Evolutionary conservation across 345 rosid species (phyloP).

Genomic region (Excoecaria agallocha): DNA sequence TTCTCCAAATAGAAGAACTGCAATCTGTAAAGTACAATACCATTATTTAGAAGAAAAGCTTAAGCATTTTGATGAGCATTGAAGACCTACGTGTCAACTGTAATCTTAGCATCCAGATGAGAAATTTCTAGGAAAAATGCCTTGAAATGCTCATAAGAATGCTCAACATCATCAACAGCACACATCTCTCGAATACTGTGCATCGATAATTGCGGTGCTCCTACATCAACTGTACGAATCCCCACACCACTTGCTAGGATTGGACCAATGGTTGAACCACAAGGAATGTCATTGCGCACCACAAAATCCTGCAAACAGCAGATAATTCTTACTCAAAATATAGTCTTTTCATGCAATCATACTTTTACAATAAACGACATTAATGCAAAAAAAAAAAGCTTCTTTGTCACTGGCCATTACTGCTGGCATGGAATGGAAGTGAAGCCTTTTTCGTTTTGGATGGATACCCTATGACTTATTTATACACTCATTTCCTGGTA

Average conservation of each 20-base stretch:
- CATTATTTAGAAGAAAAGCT: neutral
- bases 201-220: constrained; percentile 96
- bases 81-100: constrained; percentile 42
- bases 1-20: neutral
- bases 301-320: constrained; percentile 67
- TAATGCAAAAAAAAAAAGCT: neutral
- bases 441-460: neutral
- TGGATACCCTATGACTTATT: neutral
- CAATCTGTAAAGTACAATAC: neutral
- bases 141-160: constrained; percentile 88
- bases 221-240: constrained; percentile 90
- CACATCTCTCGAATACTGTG: constrained; percentile 98
- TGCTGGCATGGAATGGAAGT: neutral
- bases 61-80: neutral
- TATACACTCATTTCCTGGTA: neutral
- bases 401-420: neutral
- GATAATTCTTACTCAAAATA: neutral
- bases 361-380: neutral
- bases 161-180: constrained; percentile 73
- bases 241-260: constrained; percentile 93
- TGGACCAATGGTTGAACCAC: constrained; percentile 98
- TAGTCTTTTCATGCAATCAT: neutral
- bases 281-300: constrained; percentile 90
- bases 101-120: constrained; percentile 61
- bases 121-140: constrained; percentile 73